These are phyloP conservation scores for Neurospora cerealis DNA, from an alignment of 495 filamentous ascomycete genomes.

Conservation along the genomic window DNA sequence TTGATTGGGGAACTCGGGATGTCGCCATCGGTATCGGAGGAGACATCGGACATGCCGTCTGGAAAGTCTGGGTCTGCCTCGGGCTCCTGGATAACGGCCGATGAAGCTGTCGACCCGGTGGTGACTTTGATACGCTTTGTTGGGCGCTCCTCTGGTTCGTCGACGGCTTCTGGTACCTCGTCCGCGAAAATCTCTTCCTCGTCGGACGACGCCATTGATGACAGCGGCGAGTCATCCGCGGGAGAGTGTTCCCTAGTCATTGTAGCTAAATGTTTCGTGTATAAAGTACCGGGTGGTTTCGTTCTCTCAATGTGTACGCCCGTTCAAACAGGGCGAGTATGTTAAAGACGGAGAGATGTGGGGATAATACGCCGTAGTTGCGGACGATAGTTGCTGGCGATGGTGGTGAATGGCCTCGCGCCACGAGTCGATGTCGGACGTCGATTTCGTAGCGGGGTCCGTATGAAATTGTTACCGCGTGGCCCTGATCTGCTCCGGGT, in stretches of 20 bases:
- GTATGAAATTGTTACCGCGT: not conserved
- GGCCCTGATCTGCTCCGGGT: not conserved
- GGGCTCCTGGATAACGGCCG: slow-evolving; percentile 32
- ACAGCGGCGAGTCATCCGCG: slow-evolving; percentile 26
- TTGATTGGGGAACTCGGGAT: slow-evolving; percentile 61
- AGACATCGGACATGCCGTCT: slow-evolving; percentile 51
- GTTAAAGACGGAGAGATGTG: not conserved
- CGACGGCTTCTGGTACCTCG: slow-evolving; percentile 25
- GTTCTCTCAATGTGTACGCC: not conserved
- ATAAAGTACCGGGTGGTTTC: not conserved
- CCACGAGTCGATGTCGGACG: not conserved
- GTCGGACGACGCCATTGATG: slow-evolving; percentile 34
- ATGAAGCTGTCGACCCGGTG: slow-evolving; percentile 34
- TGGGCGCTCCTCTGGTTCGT: slow-evolving; percentile 30
- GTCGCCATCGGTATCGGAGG: slow-evolving; percentile 77
- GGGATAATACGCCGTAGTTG: not conserved
- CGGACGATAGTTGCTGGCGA: not conserved
- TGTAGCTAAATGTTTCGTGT: not conserved
- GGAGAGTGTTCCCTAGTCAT: slow-evolving; percentile 24
- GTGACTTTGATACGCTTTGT: slow-evolving; percentile 40
- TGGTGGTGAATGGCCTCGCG: not conserved
- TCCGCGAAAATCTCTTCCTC: slow-evolving; percentile 40
- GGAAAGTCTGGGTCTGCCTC: slow-evolving; percentile 29
- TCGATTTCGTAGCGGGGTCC: not conserved
- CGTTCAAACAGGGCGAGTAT: not conserved